Percentiles rank a stretch among this genome's conserved stretches.
Conservation (phyloP, 345 rosid genomes). For the Populus euphratica region DNA sequence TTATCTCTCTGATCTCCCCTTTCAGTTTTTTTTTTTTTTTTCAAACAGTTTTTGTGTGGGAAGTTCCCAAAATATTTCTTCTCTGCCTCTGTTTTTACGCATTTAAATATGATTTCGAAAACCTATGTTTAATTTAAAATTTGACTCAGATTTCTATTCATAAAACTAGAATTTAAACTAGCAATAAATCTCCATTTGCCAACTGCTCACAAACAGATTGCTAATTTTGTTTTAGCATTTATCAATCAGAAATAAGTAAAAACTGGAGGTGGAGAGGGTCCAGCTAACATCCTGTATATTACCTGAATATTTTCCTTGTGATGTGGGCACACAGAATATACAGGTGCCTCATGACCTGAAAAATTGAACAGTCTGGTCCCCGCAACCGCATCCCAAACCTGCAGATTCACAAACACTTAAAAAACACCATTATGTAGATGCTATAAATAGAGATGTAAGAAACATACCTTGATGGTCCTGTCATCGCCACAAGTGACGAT, state of each 20-base stretch:
- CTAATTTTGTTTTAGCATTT: neutral
- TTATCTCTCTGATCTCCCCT: neutral
- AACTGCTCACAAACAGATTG: neutral
- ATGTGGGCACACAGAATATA: slow-evolving; percentile 79
- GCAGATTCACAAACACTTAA: slow-evolving; percentile 25
- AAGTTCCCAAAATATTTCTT: neutral
- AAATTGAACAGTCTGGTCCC: slow-evolving; percentile 52
- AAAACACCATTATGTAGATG: slow-evolving; percentile 11
- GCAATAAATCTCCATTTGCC: neutral
- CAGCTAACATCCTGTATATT: slow-evolving; percentile 17
- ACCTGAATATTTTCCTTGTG: slow-evolving; percentile 83
- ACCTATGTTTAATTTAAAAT: neutral
- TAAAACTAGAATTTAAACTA: neutral
- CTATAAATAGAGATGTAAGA: neutral
- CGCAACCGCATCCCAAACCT: slow-evolving; percentile 85
- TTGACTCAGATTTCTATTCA: neutral
- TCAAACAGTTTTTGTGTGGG: neutral
- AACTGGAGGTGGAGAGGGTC: neutral
- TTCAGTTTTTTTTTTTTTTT: neutral
- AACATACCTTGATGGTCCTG: slow-evolving; percentile 65
- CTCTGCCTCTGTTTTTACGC: neutral
- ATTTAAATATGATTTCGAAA: neutral
- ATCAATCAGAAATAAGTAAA: neutral
- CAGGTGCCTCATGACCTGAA: slow-evolving; percentile 89
- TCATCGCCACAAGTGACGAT: slow-evolving; percentile 86